Conservation (phyloP, 2,329 filamentous ascomycete species). For the Penicillium verrucosum region DNA sequence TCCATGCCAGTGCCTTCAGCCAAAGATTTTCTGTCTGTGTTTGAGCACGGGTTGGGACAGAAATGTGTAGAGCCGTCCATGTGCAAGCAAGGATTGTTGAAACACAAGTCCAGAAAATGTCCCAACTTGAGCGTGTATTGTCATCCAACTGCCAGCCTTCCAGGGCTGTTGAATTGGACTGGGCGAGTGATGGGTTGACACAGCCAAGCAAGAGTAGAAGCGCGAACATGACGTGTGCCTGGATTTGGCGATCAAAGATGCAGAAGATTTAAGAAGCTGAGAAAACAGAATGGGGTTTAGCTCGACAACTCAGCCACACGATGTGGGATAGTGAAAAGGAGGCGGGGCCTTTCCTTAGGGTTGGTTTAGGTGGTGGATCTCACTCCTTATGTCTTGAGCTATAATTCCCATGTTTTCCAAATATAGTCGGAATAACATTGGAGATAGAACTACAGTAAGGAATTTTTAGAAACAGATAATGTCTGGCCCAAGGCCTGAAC, state of each 20-base stretch:
- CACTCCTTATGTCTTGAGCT: neutral
- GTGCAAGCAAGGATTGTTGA: slow-evolving; percentile 18
- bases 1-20: neutral
- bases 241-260: neutral
- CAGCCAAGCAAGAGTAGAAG: neutral
- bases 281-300: neutral
- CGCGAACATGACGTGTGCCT: neutral
- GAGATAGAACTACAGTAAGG: neutral
- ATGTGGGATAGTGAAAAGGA: neutral
- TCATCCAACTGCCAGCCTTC: slow-evolving; percentile 12
- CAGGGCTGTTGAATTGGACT: slow-evolving; percentile 7
- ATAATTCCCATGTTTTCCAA: neutral
- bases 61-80: slow-evolving; percentile 14
- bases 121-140: slow-evolving; percentile 12
- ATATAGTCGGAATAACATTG: neutral
- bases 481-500: neutral
- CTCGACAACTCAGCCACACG: neutral
- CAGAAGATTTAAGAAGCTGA: neutral
- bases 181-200: neutral
- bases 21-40: neutral
- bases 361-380: neutral
- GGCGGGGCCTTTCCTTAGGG: neutral
- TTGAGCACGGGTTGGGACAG: neutral
- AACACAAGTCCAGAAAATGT: slow-evolving; percentile 19
- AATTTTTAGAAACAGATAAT: neutral